phyloP scores from a whole-genome alignment of 1,284 basidiomycete species.

The Trichosporon sp. region DNA sequence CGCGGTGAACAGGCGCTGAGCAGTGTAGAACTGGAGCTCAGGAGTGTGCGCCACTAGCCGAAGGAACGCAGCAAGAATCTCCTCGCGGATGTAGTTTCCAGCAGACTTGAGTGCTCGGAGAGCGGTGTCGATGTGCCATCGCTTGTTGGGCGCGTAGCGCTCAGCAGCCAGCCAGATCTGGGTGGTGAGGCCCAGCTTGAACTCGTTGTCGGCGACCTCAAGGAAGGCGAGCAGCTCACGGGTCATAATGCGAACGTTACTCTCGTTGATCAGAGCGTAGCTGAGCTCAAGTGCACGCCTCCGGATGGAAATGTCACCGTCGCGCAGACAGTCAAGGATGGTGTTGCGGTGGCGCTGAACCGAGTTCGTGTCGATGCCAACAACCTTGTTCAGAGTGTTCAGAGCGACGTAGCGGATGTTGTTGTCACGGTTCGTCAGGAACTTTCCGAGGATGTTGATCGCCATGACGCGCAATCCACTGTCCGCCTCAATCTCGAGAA shows the following conservation, averaged over 20 bases:
- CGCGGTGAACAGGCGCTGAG: conserved; percentile 85
- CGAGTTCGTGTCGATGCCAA: conserved; percentile 95
- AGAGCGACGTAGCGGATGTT: conserved; percentile 99
- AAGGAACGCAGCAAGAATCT: conserved; percentile 91
- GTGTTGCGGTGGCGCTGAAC: conserved; percentile 97
- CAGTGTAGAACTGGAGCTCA: conserved; percentile 92
- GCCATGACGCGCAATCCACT: conserved; percentile 96
- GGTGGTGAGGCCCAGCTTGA: conserved; percentile 96
- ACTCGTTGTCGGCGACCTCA: conserved; percentile 97
- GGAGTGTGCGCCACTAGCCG: conserved; percentile 95
- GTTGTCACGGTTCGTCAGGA: conserved; percentile 95
- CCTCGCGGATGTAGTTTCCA: conserved; percentile 97
- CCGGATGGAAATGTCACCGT: conserved; percentile 98
- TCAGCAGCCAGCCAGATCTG: conserved; percentile 96
- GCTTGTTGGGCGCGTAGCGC: conserved; percentile 92
- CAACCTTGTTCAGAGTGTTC: conserved; percentile 98
- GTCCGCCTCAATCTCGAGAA: conserved; percentile 98
- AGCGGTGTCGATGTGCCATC: conserved; percentile 99
- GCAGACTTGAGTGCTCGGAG: conserved; percentile 91
- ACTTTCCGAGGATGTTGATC: conserved; percentile 98
- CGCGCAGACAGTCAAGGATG: conserved; percentile 94
- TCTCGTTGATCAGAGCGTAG: conserved; percentile 94
- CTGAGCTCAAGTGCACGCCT: conserved; percentile 93
- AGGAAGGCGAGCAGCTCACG: conserved; percentile 92
- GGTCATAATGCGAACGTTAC: conserved; percentile 87